Evolutionary conservation across 208 protist genomes (phyloP).

Genomic region (Leishmania gerbilli): DNA sequence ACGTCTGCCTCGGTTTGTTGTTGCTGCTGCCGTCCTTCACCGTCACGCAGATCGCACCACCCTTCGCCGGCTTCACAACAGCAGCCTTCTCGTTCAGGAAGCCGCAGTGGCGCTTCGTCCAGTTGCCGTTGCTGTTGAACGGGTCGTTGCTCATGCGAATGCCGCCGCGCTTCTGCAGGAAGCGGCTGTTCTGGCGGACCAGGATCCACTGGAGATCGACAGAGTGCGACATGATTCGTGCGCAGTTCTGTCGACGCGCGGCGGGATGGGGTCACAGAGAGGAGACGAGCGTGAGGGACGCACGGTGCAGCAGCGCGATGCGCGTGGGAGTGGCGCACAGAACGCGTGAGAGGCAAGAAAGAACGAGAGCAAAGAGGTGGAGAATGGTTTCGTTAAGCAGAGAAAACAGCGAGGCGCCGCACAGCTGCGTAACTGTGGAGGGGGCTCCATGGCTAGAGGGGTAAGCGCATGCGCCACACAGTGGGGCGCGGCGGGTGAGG

Average conservation of each 20-base stretch:
- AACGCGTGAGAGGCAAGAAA: background rate
- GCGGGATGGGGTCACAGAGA: background rate
- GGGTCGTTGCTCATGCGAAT: slow-evolving; percentile 77
- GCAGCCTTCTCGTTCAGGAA: slow-evolving; percentile 77
- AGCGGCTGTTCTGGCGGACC: slow-evolving; percentile 85
- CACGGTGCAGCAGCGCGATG: background rate
- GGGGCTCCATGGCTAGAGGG: background rate
- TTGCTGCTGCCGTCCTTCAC: slow-evolving; percentile 68
- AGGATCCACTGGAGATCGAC: slow-evolving; percentile 86
- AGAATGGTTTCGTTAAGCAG: no score
- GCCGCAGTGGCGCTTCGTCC: slow-evolving; percentile 85
- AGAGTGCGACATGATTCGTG: slow-evolving; percentile 74
- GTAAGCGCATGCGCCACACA: background rate
- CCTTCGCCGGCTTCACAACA: slow-evolving; percentile 78
- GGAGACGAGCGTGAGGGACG: background rate
- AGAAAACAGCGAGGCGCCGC: background rate
- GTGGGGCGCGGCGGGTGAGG: background rate
- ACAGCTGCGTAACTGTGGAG: background rate
- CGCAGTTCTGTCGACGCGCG: slow-evolving; percentile 12
- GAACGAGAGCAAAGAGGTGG: background rate
- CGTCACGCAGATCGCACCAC: slow-evolving; percentile 69
- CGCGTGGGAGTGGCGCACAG: background rate
- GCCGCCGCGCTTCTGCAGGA: slow-evolving; percentile 83
- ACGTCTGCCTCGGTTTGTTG: slow-evolving; percentile 85
- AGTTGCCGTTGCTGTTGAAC: slow-evolving; percentile 91